Evolutionary conservation across 352 stramenopile species (phyloP).

Genomic region (Aphanomyces astaci): DNA sequence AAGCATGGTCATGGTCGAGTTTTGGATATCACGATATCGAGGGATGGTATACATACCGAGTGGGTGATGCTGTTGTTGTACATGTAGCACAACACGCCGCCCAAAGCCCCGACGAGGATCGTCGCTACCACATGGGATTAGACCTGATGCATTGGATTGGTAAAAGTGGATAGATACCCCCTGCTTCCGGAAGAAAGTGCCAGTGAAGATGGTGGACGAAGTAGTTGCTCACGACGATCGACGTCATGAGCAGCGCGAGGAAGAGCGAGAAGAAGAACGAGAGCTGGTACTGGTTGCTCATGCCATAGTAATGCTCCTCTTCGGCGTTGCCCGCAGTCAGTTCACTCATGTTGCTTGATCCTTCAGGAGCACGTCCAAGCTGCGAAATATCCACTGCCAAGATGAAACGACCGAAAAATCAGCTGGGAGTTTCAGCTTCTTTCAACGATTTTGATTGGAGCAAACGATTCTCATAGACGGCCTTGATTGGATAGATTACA

Average conservation of each 20-base stretch:
- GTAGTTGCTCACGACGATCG: conserved; percentile 75
- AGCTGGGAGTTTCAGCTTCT: neutral
- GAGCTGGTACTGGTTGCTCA: conserved; percentile 68
- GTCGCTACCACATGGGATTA: conserved; percentile 23
- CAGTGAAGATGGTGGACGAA: conserved; percentile 63
- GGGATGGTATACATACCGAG: conserved; percentile 22
- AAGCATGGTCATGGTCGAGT: no score
- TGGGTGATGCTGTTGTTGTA: conserved; percentile 27
- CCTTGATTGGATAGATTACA: no score
- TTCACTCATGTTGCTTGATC: conserved; percentile 16
- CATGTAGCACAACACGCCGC: conserved; percentile 26
- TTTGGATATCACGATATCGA: no score
- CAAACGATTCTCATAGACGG: neutral
- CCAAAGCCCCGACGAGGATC: conserved; percentile 29
- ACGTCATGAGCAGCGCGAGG: conserved; percentile 61
- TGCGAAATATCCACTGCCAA: neutral
- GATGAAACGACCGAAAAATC: neutral
- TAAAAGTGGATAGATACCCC: conserved; percentile 27
- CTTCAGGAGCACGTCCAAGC: neutral
- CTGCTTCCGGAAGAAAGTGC: conserved; percentile 66
- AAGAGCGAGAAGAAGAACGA: conserved; percentile 72
- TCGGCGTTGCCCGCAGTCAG: conserved; percentile 21
- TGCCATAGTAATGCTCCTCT: conserved; percentile 27
- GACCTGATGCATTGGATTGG: neutral
- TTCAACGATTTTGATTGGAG: neutral